phyloP scores from a whole-genome alignment of 2,329 filamentous ascomycete genomes.

The Ustilaginoidea virens region DNA sequence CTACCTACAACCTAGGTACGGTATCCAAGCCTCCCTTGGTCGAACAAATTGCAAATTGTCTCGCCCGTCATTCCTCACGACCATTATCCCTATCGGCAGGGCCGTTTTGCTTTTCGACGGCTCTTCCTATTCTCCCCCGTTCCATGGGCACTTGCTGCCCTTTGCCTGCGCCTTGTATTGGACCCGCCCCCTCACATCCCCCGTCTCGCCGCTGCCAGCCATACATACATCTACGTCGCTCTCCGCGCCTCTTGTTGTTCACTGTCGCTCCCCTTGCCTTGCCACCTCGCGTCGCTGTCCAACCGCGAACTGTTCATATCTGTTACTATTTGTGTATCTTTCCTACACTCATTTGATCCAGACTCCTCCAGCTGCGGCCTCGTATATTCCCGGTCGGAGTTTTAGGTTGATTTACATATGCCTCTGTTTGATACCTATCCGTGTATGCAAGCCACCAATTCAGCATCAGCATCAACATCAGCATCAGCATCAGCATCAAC shows the following conservation, averaged over 20 bases:
- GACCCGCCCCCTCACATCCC: too few species aligned
- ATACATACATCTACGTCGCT: constrained; percentile 4
- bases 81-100: constrained; percentile 14
- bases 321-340: too few species aligned
- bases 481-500: too few species aligned
- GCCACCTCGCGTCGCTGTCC: constrained; percentile 1
- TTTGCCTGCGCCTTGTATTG: constrained; percentile 4
- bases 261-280: too few species aligned
- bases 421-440: not conserved
- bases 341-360: too few species aligned
- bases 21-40: constrained; percentile 4
- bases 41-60: constrained; percentile 16
- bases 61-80: constrained; percentile 20
- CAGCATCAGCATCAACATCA: not conserved
- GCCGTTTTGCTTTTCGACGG: constrained; percentile 8
- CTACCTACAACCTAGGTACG: too few species aligned
- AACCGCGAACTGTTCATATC: constrained; percentile 1
- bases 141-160: constrained; percentile 2
- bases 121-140: constrained; percentile 2
- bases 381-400: constrained; percentile 4
- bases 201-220: too few species aligned
- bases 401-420: constrained; percentile 1
- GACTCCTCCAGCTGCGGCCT: constrained; percentile 1
- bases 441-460: constrained; percentile 1
- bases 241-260: constrained; percentile 2